These are phyloP conservation scores for Leccinum sublutescens DNA, from an alignment of 768 basidiomycete genomes.

Conservation along the genomic window DNA sequence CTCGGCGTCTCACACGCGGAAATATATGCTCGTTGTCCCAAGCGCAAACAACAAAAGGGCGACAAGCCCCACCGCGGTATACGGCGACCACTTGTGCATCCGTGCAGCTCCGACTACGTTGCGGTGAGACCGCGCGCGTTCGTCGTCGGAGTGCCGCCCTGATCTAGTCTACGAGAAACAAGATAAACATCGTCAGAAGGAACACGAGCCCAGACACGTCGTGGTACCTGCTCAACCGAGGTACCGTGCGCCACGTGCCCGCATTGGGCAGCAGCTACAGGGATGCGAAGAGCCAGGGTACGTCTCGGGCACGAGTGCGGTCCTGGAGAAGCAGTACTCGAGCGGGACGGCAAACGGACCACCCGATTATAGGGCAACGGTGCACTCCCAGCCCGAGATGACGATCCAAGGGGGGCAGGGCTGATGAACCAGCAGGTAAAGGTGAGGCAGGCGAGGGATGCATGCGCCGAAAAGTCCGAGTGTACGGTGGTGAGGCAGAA, in stretches of 20 bases:
- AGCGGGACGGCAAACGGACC: slow-evolving; percentile 51
- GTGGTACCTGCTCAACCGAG: slow-evolving; percentile 76
- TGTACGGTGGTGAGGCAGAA: slow-evolving; percentile 51
- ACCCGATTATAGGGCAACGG: slow-evolving; percentile 56
- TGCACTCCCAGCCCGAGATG: slow-evolving; percentile 74
- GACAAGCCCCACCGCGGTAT: slow-evolving; percentile 46
- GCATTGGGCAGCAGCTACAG: slow-evolving; percentile 36
- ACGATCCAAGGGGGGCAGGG: slow-evolving; percentile 62
- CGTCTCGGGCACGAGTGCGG: slow-evolving; percentile 45
- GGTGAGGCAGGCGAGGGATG: slow-evolving; percentile 65
- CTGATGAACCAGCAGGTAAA: slow-evolving; percentile 91
- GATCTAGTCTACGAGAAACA: slow-evolving; percentile 44
- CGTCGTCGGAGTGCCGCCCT: slow-evolving; percentile 49
- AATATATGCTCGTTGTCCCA: slow-evolving; percentile 78
- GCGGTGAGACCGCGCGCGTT: slow-evolving; percentile 13
- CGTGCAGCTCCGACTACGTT: slow-evolving; percentile 31
- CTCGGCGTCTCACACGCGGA: slow-evolving; percentile 73
- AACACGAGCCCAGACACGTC: slow-evolving; percentile 95
- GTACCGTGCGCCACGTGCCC: slow-evolving; percentile 45
- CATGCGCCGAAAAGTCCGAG: slow-evolving; percentile 51
- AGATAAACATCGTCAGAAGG: no score
- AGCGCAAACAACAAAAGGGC: slow-evolving; percentile 63
- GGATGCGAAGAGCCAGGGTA: slow-evolving; percentile 2
- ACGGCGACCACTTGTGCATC: slow-evolving; percentile 45
- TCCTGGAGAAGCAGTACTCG: slow-evolving; percentile 53